phyloP scores from a whole-genome alignment of 257 asterid species.

The Prunella vulgaris region DNA sequence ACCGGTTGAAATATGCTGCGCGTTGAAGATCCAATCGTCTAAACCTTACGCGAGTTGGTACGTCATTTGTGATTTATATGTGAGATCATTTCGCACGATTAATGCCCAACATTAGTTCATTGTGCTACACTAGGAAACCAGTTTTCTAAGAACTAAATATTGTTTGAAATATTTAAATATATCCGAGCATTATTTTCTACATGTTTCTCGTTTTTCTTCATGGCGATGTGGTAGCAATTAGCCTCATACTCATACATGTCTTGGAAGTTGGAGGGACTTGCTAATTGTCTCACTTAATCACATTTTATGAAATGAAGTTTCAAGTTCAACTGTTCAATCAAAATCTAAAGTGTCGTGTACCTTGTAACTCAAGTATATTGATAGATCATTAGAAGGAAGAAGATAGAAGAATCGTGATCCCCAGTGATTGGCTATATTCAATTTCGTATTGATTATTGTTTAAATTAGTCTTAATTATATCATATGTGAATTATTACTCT shows the following conservation, averaged over 20 bases:
- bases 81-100: not conserved
- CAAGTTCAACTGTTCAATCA: not conserved
- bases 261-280: too few species aligned
- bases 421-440: too few species aligned
- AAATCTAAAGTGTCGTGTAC: too few species aligned
- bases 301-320: not conserved
- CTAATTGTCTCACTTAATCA: too few species aligned
- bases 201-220: not conserved
- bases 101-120: not conserved
- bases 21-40: not conserved
- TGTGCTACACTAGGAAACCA: not conserved
- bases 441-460: too few species aligned
- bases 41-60: not conserved
- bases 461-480: too few species aligned
- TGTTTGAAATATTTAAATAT: not conserved
- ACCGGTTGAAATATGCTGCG: slow-evolving; percentile 43
- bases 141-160: not conserved
- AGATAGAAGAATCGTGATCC: too few species aligned
- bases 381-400: too few species aligned
- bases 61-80: not conserved
- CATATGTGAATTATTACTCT: too few species aligned
- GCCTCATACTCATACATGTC: not conserved
- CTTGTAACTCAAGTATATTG: too few species aligned
- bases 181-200: not conserved
- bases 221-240: not conserved